Evolutionary conservation across 306 rosid species (phyloP).

Genomic region (Vigna angularis): DNA sequence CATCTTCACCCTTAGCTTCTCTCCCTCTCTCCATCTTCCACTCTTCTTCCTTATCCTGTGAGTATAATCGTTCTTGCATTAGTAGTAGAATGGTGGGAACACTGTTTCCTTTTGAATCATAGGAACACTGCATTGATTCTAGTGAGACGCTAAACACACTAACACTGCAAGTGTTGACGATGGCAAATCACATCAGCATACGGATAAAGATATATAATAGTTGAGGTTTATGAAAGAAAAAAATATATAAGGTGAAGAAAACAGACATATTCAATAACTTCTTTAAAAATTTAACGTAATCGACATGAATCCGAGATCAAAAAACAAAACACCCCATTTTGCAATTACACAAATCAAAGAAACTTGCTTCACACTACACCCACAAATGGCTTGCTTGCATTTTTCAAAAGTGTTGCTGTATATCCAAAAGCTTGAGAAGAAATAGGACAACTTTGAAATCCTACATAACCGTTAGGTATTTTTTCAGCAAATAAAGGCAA

Average conservation of each 20-base stretch:
- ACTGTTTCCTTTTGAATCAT: constrained; percentile 90
- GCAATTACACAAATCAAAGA: constrained; percentile 12
- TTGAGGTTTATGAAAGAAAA: constrained; percentile 5
- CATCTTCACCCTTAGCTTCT: too few relatives aligned
- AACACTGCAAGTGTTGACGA: constrained; percentile 62
- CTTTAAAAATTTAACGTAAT: neutral
- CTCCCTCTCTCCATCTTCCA: too few relatives aligned
- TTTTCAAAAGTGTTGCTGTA: neutral
- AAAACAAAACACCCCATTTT: neutral
- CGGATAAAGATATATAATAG: neutral
- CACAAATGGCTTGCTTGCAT: neutral
- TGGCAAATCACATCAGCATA: constrained; percentile 43
- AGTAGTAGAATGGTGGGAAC: constrained; percentile 87
- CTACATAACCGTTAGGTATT: constrained; percentile 36
- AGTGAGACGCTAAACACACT: constrained; percentile 96
- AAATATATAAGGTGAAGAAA: neutral
- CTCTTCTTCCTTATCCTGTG: constrained; percentile 55
- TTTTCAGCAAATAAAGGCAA: constrained; percentile 39
- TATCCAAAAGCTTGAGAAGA: constrained; percentile 21
- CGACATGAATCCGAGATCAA: neutral
- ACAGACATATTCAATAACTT: neutral
- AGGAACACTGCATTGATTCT: constrained; percentile 95
- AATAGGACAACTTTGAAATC: constrained; percentile 32
- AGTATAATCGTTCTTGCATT: constrained; percentile 93
- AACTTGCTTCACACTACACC: constrained; percentile 1